phyloP scores from a whole-genome alignment of 73 alveolate species.

The Paramecium biaurelia region DNA sequence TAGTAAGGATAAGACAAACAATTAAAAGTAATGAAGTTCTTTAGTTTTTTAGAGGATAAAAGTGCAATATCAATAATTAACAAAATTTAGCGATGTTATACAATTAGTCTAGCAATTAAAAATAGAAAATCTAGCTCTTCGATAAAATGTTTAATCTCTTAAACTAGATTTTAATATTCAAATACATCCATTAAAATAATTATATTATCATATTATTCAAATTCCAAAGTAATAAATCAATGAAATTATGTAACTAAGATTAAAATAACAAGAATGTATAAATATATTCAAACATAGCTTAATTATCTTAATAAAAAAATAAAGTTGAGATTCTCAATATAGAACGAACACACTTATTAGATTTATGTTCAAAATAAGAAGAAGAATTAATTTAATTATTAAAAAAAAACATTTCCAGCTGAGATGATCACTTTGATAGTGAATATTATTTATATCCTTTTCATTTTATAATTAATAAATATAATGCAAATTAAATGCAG shows the following conservation, averaged over 20 bases:
- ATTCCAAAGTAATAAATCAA: not conserved
- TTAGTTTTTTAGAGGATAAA: not conserved
- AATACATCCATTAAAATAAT: not conserved
- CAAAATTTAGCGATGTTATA: not conserved
- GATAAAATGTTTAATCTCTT: not conserved
- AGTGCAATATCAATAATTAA: not conserved
- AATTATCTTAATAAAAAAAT: not conserved
- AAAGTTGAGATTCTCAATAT: not conserved
- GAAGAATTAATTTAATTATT: not conserved
- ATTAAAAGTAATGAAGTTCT: not conserved
- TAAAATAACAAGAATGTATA: not conserved
- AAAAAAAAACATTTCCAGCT: not conserved
- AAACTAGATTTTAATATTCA: not conserved
- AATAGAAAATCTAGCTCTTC: not conserved
- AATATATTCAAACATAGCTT: not conserved
- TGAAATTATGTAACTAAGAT: not conserved
- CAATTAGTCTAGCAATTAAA: not conserved
- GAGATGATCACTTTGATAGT: not conserved
- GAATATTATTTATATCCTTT: not conserved
- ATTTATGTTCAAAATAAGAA: not conserved
- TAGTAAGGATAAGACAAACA: not conserved
- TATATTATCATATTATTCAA: not conserved
- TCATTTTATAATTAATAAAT: not conserved
- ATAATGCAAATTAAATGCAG: too few species aligned
- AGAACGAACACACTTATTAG: not conserved